Evolutionary conservation across 179 eudicot genomes (phyloP).

Genomic region (Spergularia azorica): DNA sequence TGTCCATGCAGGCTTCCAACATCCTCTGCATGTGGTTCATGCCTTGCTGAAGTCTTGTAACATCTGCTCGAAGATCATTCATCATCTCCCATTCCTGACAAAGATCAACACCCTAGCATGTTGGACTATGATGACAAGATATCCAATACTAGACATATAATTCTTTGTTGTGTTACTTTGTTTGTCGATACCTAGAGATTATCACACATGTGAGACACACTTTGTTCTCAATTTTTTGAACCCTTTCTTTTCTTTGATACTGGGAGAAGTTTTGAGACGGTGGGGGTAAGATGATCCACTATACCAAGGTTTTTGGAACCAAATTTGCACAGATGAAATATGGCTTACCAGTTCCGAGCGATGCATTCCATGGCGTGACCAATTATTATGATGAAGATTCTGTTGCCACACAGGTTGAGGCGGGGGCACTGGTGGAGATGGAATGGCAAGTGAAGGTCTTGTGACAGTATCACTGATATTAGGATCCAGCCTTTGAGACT

Average conservation of each 20-base stretch:
- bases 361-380: conserved; percentile 86
- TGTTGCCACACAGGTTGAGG: conserved; percentile 95
- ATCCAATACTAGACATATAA: neutral
- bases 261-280: too few species aligned
- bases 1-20: conserved; percentile 99
- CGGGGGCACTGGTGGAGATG: conserved; percentile 97
- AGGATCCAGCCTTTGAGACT: conserved; percentile 53
- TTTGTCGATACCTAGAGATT: neutral
- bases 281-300: neutral
- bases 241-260: neutral
- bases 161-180: neutral
- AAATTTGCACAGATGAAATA: conserved; percentile 4
- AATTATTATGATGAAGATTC: conserved; percentile 70
- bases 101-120: conserved; percentile 14
- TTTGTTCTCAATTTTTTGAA: neutral
- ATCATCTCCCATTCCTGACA: conserved; percentile 97
- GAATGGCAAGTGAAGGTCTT: conserved; percentile 61
- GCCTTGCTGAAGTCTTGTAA: conserved; percentile 94
- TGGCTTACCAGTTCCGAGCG: conserved; percentile 65
- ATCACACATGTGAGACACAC: neutral
- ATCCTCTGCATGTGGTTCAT: conserved; percentile 99
- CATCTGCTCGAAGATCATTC: conserved; percentile 84
- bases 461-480: conserved; percentile 48
- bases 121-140: neutral
- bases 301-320: neutral